Evolutionary conservation across 768 basidiomycete species (phyloP), one percentile per base, ranked within the genome.

Genomic region (Agrocybe pediades): DNA sequence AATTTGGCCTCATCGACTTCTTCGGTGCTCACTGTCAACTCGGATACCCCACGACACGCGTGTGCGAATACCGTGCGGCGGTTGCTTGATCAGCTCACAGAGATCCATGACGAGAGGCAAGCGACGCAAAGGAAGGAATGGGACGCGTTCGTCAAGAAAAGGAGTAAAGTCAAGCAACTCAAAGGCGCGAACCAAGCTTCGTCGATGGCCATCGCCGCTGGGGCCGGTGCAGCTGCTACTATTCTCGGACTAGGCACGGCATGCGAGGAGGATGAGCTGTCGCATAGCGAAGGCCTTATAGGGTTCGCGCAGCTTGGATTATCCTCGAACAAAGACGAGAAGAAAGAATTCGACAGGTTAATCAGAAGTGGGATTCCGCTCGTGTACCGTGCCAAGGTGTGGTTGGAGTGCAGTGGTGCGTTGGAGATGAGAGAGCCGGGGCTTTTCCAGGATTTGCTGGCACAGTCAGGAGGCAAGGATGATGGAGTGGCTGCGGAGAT

Each of bases 341-440:
- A 87, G 65, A 82, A 78, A 52, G 90, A 88, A 65, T 92, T 98
- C 55, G 85, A 87, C 53, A 74, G 83, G 54, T 74, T 99, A 6
- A 82, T 96, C n/a, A 71, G 90, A 48, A 82, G 74, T 46, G 97
- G 97, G 3, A 90, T 98, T 27, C 97, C 97, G 2, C 78, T 98
- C 13, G 83, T 79, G 9, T 91, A 92, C 64, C 85, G 94, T n/a
- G 77, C 88, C 21, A 92, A 94, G 67, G 82, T 94, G 43, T 96
- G 94, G 92, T 68, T 90, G 49, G 97, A 99, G 75, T 96, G 92
- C 66, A 95, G 90, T 58, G 94, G 95, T 1, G 95, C 89, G 1
- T 74, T 93, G 65, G 96, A 98, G 67, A 88, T 93, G 79, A 82
- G 83, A 56, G 94, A 97, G 62, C 96, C 96, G 2, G 96, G 96